These are phyloP conservation scores for Aspergillus sclerotialis DNA, from an alignment of 2,329 filamentous ascomycete species.

Conservation along the genomic window DNA sequence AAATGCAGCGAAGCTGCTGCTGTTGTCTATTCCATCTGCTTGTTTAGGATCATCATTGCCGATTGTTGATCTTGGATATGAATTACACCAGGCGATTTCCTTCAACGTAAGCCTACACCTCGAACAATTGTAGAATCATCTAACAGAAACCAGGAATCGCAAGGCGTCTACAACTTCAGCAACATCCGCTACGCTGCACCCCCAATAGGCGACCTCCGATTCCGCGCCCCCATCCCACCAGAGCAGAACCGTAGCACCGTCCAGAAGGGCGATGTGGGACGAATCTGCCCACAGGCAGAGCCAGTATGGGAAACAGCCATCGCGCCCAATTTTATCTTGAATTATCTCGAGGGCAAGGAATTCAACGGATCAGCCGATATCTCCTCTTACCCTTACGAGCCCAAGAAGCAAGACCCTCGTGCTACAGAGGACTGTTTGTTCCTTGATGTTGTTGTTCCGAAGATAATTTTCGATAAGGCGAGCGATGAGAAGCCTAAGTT, in stretches of 20 bases:
- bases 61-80: conserved; percentile 47
- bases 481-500: conserved; percentile 3
- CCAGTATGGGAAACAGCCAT: conserved; percentile 38
- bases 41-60: not conserved
- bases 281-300: conserved; percentile 39
- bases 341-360: conserved; percentile 5
- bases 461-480: conserved; percentile 21
- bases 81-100: conserved; percentile 41
- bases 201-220: conserved; percentile 46
- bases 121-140: conserved; percentile 6
- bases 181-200: conserved; percentile 53
- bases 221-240: conserved; percentile 41
- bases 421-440: conserved; percentile 32
- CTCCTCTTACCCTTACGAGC: conserved; percentile 13
- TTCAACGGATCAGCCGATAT: conserved; percentile 16
- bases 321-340: conserved; percentile 12
- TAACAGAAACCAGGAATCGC: conserved; percentile 20
- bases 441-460: conserved; percentile 29
- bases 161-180: conserved; percentile 47
- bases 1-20: too few relatives aligned
- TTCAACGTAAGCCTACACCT: conserved; percentile 10
- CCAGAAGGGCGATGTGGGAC: conserved; percentile 38
- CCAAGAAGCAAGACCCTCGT: conserved; percentile 14
- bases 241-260: conserved; percentile 37
- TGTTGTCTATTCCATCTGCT: conserved; percentile 37